Evolutionary conservation across 2,329 filamentous ascomycete species (phyloP), one percentile per base, ranked within the genome.

Genomic region (Arthroderma sp.): DNA sequence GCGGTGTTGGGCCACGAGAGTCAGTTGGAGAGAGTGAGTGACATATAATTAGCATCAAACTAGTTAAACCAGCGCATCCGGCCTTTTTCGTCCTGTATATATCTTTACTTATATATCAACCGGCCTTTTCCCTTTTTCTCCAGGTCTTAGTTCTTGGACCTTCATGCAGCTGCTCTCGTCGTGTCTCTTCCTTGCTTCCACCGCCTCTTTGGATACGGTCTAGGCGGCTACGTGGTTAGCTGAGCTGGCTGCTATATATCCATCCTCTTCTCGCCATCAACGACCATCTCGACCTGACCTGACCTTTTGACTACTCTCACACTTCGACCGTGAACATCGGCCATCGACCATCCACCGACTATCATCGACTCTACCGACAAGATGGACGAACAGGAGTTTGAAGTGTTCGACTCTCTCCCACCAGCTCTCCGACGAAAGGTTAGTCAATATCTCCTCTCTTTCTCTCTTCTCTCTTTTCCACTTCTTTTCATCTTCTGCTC

Each of bases 381-480:
- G 17, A 51, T 51, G 44, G 44, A 51, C 44, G 44, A 51, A 33
- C 44, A 51, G 28, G 44, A 51, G 44, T 17, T 51, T 9, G 66
- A 70, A 43, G 73, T 75, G 54, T 80, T 80, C 59, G 76, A 80
- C 61, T 74, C 75, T 41, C 70, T 82, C 9, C 80, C 80, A 19
- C 77, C 76, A 23, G 78, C 78, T 15, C 74, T 82, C 56, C 74
- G 78, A 64, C 74, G 79, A 68, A 82, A 82, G 73, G 80, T 82
- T 70, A 74, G 79, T 73, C 38, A 38, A 54, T 35, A 57, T 55
- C 55, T 59, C 43, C 28, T 15, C 44, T 33, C 43, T 35, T 35
- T 61, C 60, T 58, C 52, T 60, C 58, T 52, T n/a, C 57, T 57
- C 55, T 47, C 25, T 59, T n/a, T 44, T 58, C 23, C 23, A 33